phyloP scores from a whole-genome alignment of 2,329 filamentous ascomycete species.

The Sporothrix inflata region DNA sequence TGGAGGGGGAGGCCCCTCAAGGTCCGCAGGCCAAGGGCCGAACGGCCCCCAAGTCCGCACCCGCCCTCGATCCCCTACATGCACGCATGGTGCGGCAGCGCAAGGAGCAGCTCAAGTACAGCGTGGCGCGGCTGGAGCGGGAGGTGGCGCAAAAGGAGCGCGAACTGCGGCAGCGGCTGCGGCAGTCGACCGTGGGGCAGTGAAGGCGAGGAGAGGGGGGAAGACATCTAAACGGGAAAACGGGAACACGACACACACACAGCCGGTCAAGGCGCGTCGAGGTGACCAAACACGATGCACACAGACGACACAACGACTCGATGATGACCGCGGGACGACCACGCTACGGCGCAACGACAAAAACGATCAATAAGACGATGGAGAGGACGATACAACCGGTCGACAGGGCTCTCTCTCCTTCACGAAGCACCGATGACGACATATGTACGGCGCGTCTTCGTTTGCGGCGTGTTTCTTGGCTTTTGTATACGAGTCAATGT shows the following conservation, averaged over 20 bases:
- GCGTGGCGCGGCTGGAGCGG: conserved; percentile 81
- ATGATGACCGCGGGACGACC: too few species aligned
- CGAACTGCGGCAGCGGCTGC: conserved; percentile 57
- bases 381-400: too few species aligned
- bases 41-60: conserved; percentile 28
- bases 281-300: neutral
- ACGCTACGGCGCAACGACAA: too few species aligned
- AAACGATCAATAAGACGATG: too few species aligned
- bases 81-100: conserved; percentile 71
- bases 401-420: too few species aligned
- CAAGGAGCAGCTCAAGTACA: conserved; percentile 83
- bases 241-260: neutral
- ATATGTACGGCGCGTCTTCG: too few species aligned
- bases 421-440: too few species aligned
- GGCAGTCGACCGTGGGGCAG: conserved; percentile 22
- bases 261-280: neutral
- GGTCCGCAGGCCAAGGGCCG: too few species aligned
- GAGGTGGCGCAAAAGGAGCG: conserved; percentile 78
- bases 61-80: conserved; percentile 48
- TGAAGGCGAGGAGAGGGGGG: conserved; percentile 7
- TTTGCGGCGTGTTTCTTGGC: too few species aligned
- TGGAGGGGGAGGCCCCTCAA: conserved; percentile 40
- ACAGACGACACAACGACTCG: neutral
- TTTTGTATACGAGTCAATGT: too few species aligned
- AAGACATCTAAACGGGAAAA: neutral